Evolutionary conservation across 495 filamentous ascomycete species (phyloP).

Genomic region (Chaetomium cochliodes): DNA sequence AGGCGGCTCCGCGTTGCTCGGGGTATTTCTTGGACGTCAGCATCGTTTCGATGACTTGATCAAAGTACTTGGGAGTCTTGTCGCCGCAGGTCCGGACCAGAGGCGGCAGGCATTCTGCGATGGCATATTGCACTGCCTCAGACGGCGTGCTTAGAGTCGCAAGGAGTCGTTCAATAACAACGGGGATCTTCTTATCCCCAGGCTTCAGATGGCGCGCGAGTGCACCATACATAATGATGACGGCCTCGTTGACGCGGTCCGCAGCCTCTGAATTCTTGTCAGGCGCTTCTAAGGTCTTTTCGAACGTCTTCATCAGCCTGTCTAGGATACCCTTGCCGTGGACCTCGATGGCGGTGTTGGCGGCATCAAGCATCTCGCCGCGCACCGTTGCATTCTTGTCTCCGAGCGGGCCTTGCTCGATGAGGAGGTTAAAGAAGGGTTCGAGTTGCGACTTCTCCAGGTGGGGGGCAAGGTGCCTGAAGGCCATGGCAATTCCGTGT

Average conservation of each 20-base stretch:
- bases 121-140: constrained; percentile 92
- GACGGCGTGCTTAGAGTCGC: constrained; percentile 91
- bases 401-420: constrained; percentile 77
- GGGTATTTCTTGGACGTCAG: constrained; percentile 86
- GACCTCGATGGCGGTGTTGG: constrained; percentile 71
- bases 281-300: constrained; percentile 75
- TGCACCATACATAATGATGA: constrained; percentile 94
- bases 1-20: constrained; percentile 85
- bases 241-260: constrained; percentile 91
- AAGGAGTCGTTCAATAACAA: constrained; percentile 79
- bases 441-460: constrained; percentile 70
- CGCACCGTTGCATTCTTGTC: constrained; percentile 76
- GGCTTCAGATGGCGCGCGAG: constrained; percentile 80
- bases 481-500: constrained; percentile 82
- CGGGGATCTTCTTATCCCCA: constrained; percentile 78
- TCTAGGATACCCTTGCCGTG: constrained; percentile 81
- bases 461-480: constrained; percentile 69
- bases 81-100: constrained; percentile 77
- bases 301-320: constrained; percentile 86
- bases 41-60: constrained; percentile 74
- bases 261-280: constrained; percentile 73
- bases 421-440: constrained; percentile 76
- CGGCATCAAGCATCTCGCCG: constrained; percentile 89
- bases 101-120: constrained; percentile 88
- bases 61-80: constrained; percentile 73